A percentile compares a stretch with the other conserved stretches of the same genome.
These are phyloP conservation scores for Calonectria leucothoes DNA, from an alignment of 2,329 filamentous ascomycete species.

Conservation along the genomic window DNA sequence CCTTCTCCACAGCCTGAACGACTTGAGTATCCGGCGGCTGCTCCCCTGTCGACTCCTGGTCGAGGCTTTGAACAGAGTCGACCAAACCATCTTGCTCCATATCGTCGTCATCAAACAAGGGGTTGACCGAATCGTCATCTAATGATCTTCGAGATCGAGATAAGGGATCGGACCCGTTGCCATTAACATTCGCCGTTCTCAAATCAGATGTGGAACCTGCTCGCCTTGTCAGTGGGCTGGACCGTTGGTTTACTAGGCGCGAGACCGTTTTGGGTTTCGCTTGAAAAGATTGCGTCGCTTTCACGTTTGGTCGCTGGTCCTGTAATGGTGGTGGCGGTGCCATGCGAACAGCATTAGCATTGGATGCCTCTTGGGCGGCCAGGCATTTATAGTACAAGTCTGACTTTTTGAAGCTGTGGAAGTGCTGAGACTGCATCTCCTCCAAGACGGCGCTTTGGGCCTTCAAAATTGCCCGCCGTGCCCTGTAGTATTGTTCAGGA, in stretches of 20 bases:
- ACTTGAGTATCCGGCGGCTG: slow-evolving; percentile 79
- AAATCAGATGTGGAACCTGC: slow-evolving; percentile 63
- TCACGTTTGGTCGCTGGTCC: slow-evolving; percentile 39
- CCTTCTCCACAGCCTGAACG: slow-evolving; percentile 92
- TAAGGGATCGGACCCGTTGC: slow-evolving; percentile 54
- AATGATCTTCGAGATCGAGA: slow-evolving; percentile 71
- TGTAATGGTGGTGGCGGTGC: slow-evolving; percentile 31
- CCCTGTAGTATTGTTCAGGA: slow-evolving; percentile 83
- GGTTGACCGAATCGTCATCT: slow-evolving; percentile 67
- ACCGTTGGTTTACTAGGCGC: slow-evolving; percentile 52
- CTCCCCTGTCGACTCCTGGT: slow-evolving; percentile 69
- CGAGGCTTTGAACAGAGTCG: slow-evolving; percentile 82
- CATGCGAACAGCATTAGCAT: slow-evolving; percentile 39
- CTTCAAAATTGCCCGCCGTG: slow-evolving; percentile 82
- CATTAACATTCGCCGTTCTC: slow-evolving; percentile 50
- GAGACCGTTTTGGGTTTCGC: slow-evolving; percentile 58
- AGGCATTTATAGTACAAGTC: slow-evolving; percentile 97
- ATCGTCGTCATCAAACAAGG: slow-evolving; percentile 86
- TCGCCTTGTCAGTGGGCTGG: slow-evolving; percentile 52
- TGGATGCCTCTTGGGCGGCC: slow-evolving; percentile 82
- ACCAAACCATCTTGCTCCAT: slow-evolving; percentile 76
- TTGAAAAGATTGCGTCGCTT: slow-evolving; percentile 52
- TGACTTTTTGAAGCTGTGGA: slow-evolving; percentile 88
- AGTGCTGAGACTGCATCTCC: slow-evolving; percentile 83
- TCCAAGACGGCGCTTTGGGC: slow-evolving; percentile 87